These are phyloP conservation scores for Coemansia umbellata DNA, from an alignment of 192 early-diverging fungal species.

Conservation along the genomic window DNA sequence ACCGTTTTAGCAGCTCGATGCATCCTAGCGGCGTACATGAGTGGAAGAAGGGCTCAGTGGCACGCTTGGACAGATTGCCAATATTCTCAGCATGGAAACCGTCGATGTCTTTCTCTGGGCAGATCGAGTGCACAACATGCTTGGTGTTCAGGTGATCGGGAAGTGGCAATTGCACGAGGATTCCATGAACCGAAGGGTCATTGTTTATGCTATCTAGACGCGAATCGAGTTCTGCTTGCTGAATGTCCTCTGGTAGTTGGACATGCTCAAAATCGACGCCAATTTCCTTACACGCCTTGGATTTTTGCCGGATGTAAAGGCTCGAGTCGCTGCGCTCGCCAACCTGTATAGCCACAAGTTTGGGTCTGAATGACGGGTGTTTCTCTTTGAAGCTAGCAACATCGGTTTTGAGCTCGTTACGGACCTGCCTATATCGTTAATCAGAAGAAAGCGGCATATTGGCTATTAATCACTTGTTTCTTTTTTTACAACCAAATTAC, in stretches of 20 bases:
- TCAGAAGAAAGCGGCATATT: background rate
- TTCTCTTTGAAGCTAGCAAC: conserved; percentile 60
- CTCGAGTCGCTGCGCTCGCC: conserved; percentile 91
- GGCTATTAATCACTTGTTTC: too few species aligned
- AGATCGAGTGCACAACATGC: conserved; percentile 80
- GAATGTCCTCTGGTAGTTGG: conserved; percentile 62
- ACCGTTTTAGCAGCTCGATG: conserved; percentile 77
- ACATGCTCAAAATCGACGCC: conserved; percentile 75
- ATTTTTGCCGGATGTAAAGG: conserved; percentile 91
- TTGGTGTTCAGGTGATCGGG: conserved; percentile 81
- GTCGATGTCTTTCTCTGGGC: conserved; percentile 92
- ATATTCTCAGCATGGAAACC: conserved; percentile 97
- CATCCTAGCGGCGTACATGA: conserved; percentile 97
- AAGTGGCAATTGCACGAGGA: conserved; percentile 93
- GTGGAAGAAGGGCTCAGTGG: conserved; percentile 76
- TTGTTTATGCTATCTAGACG: conserved; percentile 72
- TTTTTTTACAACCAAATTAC: too few species aligned
- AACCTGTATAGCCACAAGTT: conserved; percentile 88
- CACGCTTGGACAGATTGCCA: conserved; percentile 81
- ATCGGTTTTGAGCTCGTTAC: conserved; percentile 62
- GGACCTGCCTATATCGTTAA: conserved; percentile 49
- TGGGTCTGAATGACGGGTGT: conserved; percentile 73
- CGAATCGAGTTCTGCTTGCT: conserved; percentile 66
- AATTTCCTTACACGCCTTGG: conserved; percentile 80
- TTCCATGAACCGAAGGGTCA: conserved; percentile 82